Base-by-base conservation (phyloP, 192 early-diverging fungal species). In the Rhizophlyctis rosea region DNA sequence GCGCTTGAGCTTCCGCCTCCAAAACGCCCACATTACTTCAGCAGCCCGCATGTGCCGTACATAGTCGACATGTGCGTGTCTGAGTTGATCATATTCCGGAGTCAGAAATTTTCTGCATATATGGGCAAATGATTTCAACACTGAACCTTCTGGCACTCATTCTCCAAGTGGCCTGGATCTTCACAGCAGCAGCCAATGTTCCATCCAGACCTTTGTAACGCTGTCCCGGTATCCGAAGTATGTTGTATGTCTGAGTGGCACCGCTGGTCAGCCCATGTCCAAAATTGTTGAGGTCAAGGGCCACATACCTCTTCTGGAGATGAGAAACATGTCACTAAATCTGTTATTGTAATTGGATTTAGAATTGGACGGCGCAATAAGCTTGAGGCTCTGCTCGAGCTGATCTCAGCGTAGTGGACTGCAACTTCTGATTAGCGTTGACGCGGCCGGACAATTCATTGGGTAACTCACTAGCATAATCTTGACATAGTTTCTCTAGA, bases 351-450 rank as follows among this genome's bases (percentile, higher is more conserved):
- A 4, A 62, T 21, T 3, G 61, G 61, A 27, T 34, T 9, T 13
- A 62, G 47, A 36, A 62, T 34, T 2, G 61, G 61, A n/a, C 61
- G 48, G 5, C 23, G 2, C 31, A 62, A 30, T 4, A 62, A 32
- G n/a, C 1, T 11, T 2, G 36, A 53, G 32, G 52, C 50, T 24
- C 29, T 33, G 3, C 27, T 24, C 49, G 49, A 62, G 49, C 61
- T 53, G 21, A 36, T 36, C 35, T 62, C 29, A n/a, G 50, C 61
- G n/a, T 18, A 53, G 33, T 36, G 47, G 18, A 62, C 61, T 62
- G 39, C n/a, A n/a, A n/a, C n/a, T n/a, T n/a, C n/a, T n/a, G n/a
- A n/a, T n/a, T n/a, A n/a, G n/a, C n/a, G n/a, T n/a, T n/a, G 39
- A 44, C 39, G 18, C 7, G 18, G 7, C 39, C 9, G 39, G 18